Conservation (phyloP, 2,329 filamentous ascomycete species). For the Aspergillus piperis region DNA sequence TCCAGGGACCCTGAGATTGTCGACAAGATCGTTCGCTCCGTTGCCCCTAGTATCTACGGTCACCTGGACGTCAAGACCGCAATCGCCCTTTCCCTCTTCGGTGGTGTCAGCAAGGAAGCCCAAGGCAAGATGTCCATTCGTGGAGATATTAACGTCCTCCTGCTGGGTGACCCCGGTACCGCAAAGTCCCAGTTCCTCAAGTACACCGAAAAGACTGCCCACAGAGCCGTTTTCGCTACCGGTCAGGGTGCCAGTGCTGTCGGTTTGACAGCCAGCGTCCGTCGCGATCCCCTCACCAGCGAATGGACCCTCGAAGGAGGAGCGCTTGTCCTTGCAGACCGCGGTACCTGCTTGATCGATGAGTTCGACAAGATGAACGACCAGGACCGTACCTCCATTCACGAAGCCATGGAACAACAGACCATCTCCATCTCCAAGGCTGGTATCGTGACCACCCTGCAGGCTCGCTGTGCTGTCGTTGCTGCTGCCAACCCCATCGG, state of each 20-base stretch:
- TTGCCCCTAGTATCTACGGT: constrained; percentile 96
- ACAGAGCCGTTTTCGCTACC: constrained; percentile 94
- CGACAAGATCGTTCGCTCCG: constrained; percentile 88
- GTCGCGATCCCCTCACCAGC: constrained; percentile 88
- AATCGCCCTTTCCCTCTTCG: constrained; percentile 89
- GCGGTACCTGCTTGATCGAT: constrained; percentile 93
- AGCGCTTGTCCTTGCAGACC: constrained; percentile 90
- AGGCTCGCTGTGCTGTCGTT: constrained; percentile 93
- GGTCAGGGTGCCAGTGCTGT: constrained; percentile 96
- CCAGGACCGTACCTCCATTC: constrained; percentile 94
- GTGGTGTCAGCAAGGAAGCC: constrained; percentile 89
- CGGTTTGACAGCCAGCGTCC: constrained; percentile 94
- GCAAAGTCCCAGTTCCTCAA: constrained; percentile 98
- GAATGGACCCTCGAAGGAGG: constrained; percentile 98
- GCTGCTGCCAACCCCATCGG: constrained; percentile 96
- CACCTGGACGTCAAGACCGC: constrained; percentile 97
- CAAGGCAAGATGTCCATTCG: constrained; percentile 86
- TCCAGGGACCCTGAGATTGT: constrained; percentile 87
- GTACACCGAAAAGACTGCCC: constrained; percentile 96
- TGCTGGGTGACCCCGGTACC: constrained; percentile 95
- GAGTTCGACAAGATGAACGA: constrained; percentile 99
- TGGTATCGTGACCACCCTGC: constrained; percentile 94
- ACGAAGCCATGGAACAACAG: constrained; percentile 99
- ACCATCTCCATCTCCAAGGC: constrained; percentile 99
- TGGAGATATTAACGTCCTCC: constrained; percentile 95